phyloP scores from a whole-genome alignment of 2,329 filamentous ascomycete genomes.

The Epichloe uncinata region DNA sequence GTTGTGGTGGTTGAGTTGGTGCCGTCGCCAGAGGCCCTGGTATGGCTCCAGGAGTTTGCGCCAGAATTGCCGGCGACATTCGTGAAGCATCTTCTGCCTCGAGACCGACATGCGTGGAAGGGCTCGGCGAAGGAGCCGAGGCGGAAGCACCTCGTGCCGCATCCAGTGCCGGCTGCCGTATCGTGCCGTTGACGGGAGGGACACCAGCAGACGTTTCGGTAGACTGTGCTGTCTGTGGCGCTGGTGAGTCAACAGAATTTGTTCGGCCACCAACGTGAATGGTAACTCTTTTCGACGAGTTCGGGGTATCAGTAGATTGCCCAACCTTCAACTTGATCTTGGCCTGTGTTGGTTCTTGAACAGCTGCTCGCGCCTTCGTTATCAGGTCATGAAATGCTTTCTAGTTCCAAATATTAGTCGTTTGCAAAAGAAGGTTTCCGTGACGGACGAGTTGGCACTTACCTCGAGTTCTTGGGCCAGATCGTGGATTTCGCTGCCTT shows the following conservation, averaged over 20 bases:
- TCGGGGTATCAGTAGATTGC: conserved; percentile 29
- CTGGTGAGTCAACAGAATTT: conserved; percentile 39
- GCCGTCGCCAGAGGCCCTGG: conserved; percentile 4
- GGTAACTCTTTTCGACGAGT: conserved; percentile 50
- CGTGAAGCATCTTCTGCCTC: conserved; percentile 23
- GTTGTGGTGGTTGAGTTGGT: conserved; percentile 7
- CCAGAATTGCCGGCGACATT: conserved; percentile 14
- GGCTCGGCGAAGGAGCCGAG: conserved; percentile 30
- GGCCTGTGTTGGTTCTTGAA: conserved; percentile 58
- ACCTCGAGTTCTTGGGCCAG: conserved; percentile 72
- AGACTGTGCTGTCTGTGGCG: conserved; percentile 22
- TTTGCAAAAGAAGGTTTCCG: too few relatives aligned
- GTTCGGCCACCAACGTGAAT: conserved; percentile 53
- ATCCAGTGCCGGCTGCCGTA: conserved; percentile 16
- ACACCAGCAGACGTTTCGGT: conserved; percentile 12
- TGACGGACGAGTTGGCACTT: conserved; percentile 7
- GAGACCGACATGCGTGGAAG: conserved; percentile 22
- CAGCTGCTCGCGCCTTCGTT: conserved; percentile 56
- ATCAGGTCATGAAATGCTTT: conserved; percentile 55
- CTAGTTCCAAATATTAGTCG: conserved; percentile 28
- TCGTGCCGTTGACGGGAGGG: conserved; percentile 12
- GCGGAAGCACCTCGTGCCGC: conserved; percentile 27
- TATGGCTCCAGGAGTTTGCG: conserved; percentile 9
- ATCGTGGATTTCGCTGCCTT: conserved; percentile 71
- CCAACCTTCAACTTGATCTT: conserved; percentile 72